These are phyloP conservation scores for Diospyros lotus DNA, from an alignment of 148 eudicot genomes.

Conservation along the genomic window DNA sequence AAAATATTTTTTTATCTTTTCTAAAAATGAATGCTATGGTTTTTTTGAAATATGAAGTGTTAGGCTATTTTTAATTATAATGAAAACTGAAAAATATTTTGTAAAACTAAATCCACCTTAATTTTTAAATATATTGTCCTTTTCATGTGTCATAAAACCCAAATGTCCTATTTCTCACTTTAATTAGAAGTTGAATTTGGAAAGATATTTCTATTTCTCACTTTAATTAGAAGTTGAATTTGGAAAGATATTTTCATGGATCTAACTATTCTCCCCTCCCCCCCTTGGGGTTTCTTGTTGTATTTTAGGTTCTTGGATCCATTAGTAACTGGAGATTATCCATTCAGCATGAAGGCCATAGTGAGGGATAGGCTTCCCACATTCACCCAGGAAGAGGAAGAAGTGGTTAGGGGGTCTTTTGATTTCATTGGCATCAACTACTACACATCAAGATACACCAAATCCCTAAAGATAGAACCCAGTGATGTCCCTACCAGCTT, in stretches of 20 bases:
- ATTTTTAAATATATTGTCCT: background rate
- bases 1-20: no score
- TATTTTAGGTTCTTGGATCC: conserved; percentile 7
- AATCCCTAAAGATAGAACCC: background rate
- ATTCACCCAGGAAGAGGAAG: conserved; percentile 9
- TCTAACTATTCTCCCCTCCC: no score
- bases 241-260: background rate
- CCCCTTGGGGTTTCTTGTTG: background rate
- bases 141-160: background rate
- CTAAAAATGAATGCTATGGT: no score
- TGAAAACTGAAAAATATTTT: background rate
- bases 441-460: conserved; percentile 13
- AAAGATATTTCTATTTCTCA: background rate
- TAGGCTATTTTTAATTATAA: no score
- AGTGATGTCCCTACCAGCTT: background rate
- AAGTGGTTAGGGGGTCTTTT: conserved; percentile 14
- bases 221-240: no score
- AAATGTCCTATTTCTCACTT: background rate
- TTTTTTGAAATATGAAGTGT: no score
- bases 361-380: conserved; percentile 18
- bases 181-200: no score
- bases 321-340: conserved; percentile 14
- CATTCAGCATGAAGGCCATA: conserved; percentile 12
- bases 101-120: no score
- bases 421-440: conserved; percentile 29